Evolutionary conservation across 768 basidiomycete species (phyloP).

Genomic region (Leccinum incarnatum): DNA sequence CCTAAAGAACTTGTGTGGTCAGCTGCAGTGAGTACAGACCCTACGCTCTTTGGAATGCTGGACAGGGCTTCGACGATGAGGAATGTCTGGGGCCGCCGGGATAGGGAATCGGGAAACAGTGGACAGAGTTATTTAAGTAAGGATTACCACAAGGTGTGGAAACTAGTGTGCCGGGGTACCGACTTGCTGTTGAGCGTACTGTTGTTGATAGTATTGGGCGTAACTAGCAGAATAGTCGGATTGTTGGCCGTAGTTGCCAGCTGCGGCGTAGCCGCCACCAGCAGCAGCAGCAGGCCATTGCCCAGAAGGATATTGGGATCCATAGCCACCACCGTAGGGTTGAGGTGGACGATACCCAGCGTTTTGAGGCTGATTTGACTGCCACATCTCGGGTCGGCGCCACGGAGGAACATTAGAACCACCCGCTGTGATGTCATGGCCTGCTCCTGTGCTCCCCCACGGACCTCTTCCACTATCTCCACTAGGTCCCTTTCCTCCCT

Average conservation of each 20-base stretch:
- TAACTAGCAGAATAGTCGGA: slow-evolving; percentile 75
- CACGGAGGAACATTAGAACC: slow-evolving; percentile 86
- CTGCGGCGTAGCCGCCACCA: slow-evolving; percentile 26
- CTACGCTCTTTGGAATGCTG: slow-evolving; percentile 24
- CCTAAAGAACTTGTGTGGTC: slow-evolving; percentile 34
- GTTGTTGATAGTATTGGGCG: slow-evolving; percentile 84
- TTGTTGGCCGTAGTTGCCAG: slow-evolving; percentile 39
- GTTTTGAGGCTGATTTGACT: slow-evolving; percentile 54
- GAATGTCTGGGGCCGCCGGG: slow-evolving; percentile 13
- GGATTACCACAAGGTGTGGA: slow-evolving; percentile 25
- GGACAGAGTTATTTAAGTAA: slow-evolving; percentile 19
- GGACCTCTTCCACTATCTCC: slow-evolving; percentile 53
- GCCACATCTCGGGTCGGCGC: slow-evolving; percentile 89
- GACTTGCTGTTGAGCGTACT: slow-evolving; percentile 77
- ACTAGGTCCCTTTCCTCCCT: slow-evolving; percentile 58
- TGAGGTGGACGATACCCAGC: slow-evolving; percentile 70
- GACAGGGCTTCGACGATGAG: slow-evolving; percentile 17
- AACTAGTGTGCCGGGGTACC: slow-evolving; percentile 39
- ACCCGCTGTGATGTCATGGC: slow-evolving; percentile 50
- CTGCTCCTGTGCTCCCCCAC: slow-evolving; percentile 68
- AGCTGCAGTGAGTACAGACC: slow-evolving; percentile 36
- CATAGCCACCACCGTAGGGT: slow-evolving; percentile 48
- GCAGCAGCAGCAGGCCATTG: slow-evolving; percentile 35
- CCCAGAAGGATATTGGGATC: slow-evolving; percentile 40
- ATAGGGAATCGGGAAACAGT: slow-evolving; percentile 15